These are phyloP conservation scores for Hygrophorus russula DNA, from an alignment of 768 basidiomycete genomes.

Conservation along the genomic window DNA sequence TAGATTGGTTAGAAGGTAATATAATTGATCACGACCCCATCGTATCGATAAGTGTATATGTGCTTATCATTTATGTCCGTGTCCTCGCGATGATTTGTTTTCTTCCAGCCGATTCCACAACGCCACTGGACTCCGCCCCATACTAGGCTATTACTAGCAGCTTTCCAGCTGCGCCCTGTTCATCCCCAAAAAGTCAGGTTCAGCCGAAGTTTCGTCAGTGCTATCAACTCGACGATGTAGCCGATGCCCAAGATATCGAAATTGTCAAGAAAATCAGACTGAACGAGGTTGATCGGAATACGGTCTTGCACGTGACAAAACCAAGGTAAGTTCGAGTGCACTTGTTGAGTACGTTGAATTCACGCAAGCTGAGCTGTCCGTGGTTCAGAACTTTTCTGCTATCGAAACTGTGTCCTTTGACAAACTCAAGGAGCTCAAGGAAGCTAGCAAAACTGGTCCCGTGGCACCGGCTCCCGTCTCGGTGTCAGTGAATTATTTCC, in stretches of 20 bases:
- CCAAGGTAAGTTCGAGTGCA: constrained; percentile 50
- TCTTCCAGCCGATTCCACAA: constrained; percentile 37
- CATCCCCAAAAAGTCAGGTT: constrained; percentile 19
- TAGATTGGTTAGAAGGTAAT: constrained; percentile 75
- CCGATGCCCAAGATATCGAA: constrained; percentile 69
- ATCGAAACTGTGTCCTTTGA: constrained; percentile 58
- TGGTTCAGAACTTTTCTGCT: constrained; percentile 63
- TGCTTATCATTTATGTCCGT: constrained; percentile 2
- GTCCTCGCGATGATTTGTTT: constrained; percentile 1
- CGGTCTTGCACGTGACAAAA: constrained; percentile 75
- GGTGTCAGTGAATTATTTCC: constrained; percentile 20
- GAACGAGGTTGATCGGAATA: constrained; percentile 74
- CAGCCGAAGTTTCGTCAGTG: constrained; percentile 27
- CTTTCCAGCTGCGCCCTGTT: constrained; percentile 12
- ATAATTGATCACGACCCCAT: constrained; percentile 37
- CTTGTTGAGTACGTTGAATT: not conserved
- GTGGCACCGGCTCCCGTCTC: constrained; percentile 21
- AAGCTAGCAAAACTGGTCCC: constrained; percentile 43
- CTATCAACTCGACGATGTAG: constrained; percentile 64
- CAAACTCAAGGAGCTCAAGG: constrained; percentile 69
- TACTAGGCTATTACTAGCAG: no score
- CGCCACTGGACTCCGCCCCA: constrained; percentile 36
- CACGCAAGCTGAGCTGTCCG: not conserved
- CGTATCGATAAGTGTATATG: constrained; percentile 33
- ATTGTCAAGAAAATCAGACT: constrained; percentile 76